Evolutionary conservation across 257 asterid genomes (phyloP).

Genomic region (Capsicum baccatum): DNA sequence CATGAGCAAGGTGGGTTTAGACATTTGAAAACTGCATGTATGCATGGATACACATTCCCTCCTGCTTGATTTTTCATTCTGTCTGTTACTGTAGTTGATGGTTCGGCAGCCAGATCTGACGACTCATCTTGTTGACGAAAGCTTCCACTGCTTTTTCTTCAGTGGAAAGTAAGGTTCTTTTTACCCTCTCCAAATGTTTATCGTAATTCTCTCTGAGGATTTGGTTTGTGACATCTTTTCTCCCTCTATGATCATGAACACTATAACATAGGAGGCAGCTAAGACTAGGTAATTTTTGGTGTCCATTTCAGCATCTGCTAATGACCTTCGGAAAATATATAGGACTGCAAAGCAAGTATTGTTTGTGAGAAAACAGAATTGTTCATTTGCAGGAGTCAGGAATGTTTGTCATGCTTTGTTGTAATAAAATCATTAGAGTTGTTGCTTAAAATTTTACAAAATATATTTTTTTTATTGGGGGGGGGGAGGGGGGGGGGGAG

Average conservation of each 20-base stretch:
- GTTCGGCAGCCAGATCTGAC: slow-evolving; percentile 61
- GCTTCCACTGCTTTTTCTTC: slow-evolving; percentile 73
- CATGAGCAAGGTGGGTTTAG: slow-evolving; percentile 44
- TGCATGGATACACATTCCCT: neutral
- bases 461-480: neutral
- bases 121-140: slow-evolving; percentile 62
- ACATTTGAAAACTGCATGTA: neutral
- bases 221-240: slow-evolving; percentile 18
- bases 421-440: neutral
- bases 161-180: slow-evolving; percentile 63
- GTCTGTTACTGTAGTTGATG: slow-evolving; percentile 55
- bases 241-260: slow-evolving; percentile 1
- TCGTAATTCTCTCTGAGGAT: neutral
- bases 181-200: neutral
- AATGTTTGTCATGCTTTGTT: neutral
- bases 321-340: neutral
- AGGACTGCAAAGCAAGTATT: neutral
- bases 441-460: neutral
- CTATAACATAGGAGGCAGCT: neutral
- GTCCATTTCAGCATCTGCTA: neutral
- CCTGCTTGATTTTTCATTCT: slow-evolving; percentile 18
- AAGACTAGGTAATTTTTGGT: neutral
- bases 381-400: neutral
- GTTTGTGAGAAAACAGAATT: neutral
- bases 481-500: neutral